These are phyloP conservation scores for Penicillium sp. DNA, from an alignment of 2,329 filamentous ascomycete species.

Conservation along the genomic window DNA sequence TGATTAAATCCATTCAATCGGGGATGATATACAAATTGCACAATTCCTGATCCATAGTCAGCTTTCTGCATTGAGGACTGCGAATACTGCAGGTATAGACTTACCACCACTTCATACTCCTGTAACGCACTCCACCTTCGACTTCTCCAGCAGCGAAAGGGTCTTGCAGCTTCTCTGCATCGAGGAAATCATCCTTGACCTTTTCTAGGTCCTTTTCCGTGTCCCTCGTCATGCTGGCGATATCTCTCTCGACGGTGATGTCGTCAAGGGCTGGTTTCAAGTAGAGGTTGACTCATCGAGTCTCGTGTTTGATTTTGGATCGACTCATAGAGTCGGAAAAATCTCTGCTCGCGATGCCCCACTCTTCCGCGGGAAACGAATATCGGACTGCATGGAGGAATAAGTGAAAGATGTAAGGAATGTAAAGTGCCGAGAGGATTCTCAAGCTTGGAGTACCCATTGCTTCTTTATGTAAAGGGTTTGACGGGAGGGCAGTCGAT, in stretches of 20 bases:
- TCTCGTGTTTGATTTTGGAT: too few species aligned
- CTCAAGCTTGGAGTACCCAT: too few species aligned
- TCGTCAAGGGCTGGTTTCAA: not conserved
- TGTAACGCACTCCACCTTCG: slow-evolving; percentile 45
- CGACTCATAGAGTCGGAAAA: not conserved
- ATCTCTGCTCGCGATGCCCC: slow-evolving; percentile 2
- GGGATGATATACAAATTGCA: slow-evolving; percentile 34
- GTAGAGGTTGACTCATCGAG: slow-evolving; percentile 1
- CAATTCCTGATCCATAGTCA: slow-evolving; percentile 33
- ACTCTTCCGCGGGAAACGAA: not conserved
- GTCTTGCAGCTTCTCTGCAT: slow-evolving; percentile 16
- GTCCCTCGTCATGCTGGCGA: not conserved
- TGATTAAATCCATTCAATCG: not conserved
- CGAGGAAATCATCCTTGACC: not conserved
- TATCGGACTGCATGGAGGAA: not conserved
- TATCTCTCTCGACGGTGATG: not conserved
- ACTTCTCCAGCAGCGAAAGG: slow-evolving; percentile 38
- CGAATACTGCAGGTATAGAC: not conserved
- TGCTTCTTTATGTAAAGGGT: not conserved
- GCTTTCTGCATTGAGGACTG: not conserved
- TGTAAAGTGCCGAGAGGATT: too few species aligned
- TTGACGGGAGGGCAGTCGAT: not conserved
- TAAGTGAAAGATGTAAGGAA: not conserved
- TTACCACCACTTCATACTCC: slow-evolving; percentile 47
- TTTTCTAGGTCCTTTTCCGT: not conserved